A percentile compares a stretch with the other conserved stretches of the same genome.
Evolutionary conservation across 2,329 filamentous ascomycete genomes (phyloP).

Genomic region (Calonectria montana): DNA sequence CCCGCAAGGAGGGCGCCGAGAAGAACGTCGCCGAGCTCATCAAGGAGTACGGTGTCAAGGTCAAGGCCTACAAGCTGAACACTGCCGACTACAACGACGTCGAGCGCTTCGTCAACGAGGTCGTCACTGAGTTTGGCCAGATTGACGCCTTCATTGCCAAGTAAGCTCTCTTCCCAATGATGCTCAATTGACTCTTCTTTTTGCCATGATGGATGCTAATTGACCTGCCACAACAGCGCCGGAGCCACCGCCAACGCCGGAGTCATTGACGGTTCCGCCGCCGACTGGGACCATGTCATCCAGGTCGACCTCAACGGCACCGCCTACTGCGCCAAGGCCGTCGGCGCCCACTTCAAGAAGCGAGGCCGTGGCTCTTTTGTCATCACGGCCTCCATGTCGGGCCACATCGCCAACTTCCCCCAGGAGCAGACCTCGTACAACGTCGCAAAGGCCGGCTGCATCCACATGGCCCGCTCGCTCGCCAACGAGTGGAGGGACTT

Average conservation of each 20-base stretch:
- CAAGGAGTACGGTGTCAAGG: conserved; percentile 75
- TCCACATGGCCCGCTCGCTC: conserved; percentile 64
- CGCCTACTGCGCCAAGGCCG: conserved; percentile 56
- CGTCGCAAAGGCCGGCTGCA: conserved; percentile 64
- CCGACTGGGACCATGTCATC: conserved; percentile 73
- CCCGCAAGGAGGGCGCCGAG: conserved; percentile 74
- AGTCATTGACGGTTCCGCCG: conserved; percentile 73
- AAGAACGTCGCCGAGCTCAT: conserved; percentile 74
- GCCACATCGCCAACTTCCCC: conserved; percentile 61
- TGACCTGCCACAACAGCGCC: conserved; percentile 50
- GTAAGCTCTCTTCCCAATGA: conserved; percentile 64
- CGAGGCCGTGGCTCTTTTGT: conserved; percentile 62
- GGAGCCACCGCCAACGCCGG: conserved; percentile 76
- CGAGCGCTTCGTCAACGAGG: conserved; percentile 67
- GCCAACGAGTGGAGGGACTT: conserved; percentile 68
- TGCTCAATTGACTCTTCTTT: conserved; percentile 42
- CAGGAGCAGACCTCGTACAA: conserved; percentile 67
- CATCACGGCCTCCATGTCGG: conserved; percentile 62
- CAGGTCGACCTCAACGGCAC: conserved; percentile 55
- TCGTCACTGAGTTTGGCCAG: conserved; percentile 78
- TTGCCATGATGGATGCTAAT: conserved; percentile 14
- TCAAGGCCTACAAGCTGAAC: conserved; percentile 70
- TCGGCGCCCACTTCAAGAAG: conserved; percentile 54
- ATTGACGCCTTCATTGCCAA: conserved; percentile 82
- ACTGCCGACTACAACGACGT: conserved; percentile 64